Evolutionary conservation across 345 rosid species (phyloP), one percentile per base, ranked within the genome.

Genomic region (Moricandia arvensis): DNA sequence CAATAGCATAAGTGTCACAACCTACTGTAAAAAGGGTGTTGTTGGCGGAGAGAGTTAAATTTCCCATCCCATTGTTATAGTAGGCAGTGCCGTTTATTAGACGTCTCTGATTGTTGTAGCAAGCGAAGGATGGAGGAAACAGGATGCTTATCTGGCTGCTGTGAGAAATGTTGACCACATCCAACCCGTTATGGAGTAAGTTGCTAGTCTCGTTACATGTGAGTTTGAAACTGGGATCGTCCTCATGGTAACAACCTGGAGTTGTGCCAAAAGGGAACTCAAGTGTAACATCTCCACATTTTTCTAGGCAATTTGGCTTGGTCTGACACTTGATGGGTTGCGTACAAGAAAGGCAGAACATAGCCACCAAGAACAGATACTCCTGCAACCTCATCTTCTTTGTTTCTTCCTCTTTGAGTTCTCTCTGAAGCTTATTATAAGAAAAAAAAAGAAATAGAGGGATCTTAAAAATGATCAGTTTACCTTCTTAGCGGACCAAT

Each of bases 281-380:
- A 16, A 49, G 9, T 16, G 57, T 15, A 16, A 49, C 57, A 7
- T 49, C 0, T 15, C 57, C 57, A 49, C 57, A 49, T 16, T 16
- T 49, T 15, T 15, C 0, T 49, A 1, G 21, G 57, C 57, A 49
- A 0, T 49, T 0, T 2, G 1, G 24, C 24, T 16, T 49, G 21
- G 24, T 15, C 16, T 49, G 10, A 49, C 57, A 7, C 57, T 49
- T 49, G 57, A 49, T 16, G 24, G 24, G 21, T 7, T 16, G 57
- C 7, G 57, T 16, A 49, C 9, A 49, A 49, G 24, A 15, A 49
- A 49, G 57, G 24, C 10, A 16, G 57, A 49, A 49, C 9, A 49
- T 49, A 16, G 57, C 57, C 57, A 49, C 57, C 57, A 49, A 49
- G 57, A 49, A 49, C 57, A 49, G 57, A 49, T 47, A 47, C 53